Evolutionary conservation across 192 early-diverging fungal species (phyloP), one percentile per base, ranked within the genome.

Genomic region (Mortierella antarctica): DNA sequence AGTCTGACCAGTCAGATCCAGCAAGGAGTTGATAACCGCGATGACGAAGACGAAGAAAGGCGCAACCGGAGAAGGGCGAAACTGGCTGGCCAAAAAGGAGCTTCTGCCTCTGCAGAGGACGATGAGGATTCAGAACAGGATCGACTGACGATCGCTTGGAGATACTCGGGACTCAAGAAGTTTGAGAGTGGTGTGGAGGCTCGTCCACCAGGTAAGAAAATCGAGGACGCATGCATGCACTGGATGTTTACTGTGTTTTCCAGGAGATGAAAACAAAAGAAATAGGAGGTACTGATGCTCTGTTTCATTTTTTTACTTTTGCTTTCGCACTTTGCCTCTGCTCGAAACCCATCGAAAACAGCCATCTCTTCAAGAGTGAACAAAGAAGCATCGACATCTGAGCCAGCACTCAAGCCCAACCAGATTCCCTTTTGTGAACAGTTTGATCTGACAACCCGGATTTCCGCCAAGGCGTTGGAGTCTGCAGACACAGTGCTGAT

Each of bases 121-220:
- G 67, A 82, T 51, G 7, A 66, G 45, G 57, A 76, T 57, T 41
- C 72, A 17, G 85, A 83, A 15, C 83, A 82, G n/a, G 93, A 94
- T 61, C 78, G 85, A 2, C 89, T 99, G 89, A 90, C 86, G 58
- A 98, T 99, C 62, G 97, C 97, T 1, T 99, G 97, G 97, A 83
- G 97, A 57, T 99, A 99, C 86, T 88, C 96, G 74, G 86, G 89
- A 48, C 61, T 97, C 67, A 95, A 95, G 49, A 84, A 86, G 60
- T 89, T 94, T 77, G 88, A 85, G 40, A 83, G 78, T 31, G 81
- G 82, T 17, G 82, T 86, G 23, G 75, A 75, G 62, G 48, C 69
- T 40, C 51, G 84, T 12, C 82, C 67, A 42, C 73, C 73, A 82
- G 83, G 84, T 87, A 87, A 54, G 46, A 45, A 12, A 13, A 2